Base-by-base conservation (phyloP, 1,139 yeast species). In the Geotrichum macrosporum region DNA sequence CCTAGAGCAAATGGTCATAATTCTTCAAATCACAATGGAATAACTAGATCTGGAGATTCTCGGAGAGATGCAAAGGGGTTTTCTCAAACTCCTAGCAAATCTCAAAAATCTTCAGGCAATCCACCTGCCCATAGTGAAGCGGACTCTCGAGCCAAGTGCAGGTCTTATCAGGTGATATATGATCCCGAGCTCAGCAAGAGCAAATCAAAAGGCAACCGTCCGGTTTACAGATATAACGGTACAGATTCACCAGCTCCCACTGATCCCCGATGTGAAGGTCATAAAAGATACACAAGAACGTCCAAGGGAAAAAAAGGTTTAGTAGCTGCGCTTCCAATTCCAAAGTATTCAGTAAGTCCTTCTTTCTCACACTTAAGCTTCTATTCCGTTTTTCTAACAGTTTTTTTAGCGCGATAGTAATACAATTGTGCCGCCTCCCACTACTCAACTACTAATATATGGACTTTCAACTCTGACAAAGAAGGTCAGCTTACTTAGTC, bases 401-500 rank as follows among this genome's bases (percentile, higher is more conserved):
- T 29, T 13, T 41, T 36, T 37, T 12, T 21, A 38, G 36, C 59
- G 56, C 43, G 95, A 88, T 62, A 74, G 78, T 48, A 73, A 82
- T 57, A 85, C 94, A 0, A 63, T 87, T 20, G 94, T 94, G 0
- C 81, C 83, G 0, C 78, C 81, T 10, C 96, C 95, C 0, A 75
- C 80, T 3, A 70, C 78, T 3, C 86, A 84, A 57, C 64, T 88
- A 31, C 76, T 87, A 2, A 71, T 87, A 5, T 81, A 87, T 73
- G 84, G 82, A 26, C 68, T 81, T 66, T 65, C 76, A 53, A 53
- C 75, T 60, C 56, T 76, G 53, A 62, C 81, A 55, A 64, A 81
- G 57, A 66, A 71, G 55, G 16, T 72, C 55, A 66, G 74, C 56
- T 58, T 80, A 50, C 63, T 69, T 29, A 68, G 75, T 44, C 81